A percentile compares a stretch with the other conserved stretches of the same genome.
Evolutionary conservation across 2,329 filamentous ascomycete species (phyloP).

Genomic region (Ophiostoma piceae): DNA sequence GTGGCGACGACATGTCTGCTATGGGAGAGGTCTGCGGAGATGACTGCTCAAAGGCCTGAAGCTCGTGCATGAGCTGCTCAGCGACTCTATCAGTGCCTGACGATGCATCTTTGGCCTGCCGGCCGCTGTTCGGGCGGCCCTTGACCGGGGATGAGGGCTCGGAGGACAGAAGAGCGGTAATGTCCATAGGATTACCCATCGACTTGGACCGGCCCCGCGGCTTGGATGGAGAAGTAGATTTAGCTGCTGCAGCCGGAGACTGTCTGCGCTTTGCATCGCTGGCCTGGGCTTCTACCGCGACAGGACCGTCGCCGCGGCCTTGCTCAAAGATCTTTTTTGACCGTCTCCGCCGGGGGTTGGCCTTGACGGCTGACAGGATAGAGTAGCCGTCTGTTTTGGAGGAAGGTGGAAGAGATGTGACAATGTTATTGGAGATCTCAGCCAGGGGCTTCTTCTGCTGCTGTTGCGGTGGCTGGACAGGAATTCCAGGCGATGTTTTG

Average conservation of each 20-base stretch:
- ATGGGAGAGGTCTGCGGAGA: not conserved
- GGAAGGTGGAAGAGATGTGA: no score
- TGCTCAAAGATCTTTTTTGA: constrained; percentile 24
- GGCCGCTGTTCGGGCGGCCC: not conserved
- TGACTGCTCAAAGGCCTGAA: not conserved
- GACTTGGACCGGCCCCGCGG: constrained; percentile 18
- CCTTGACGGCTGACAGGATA: constrained; percentile 50
- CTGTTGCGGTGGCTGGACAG: not conserved
- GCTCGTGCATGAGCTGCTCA: constrained; percentile 17
- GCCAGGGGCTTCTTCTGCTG: constrained; percentile 9
- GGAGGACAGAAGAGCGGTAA: not conserved
- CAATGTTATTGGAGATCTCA: constrained; percentile 10
- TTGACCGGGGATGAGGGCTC: not conserved
- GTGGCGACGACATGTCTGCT: not conserved
- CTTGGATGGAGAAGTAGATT: not conserved
- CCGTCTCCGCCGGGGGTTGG: constrained; percentile 33
- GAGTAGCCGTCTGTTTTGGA: constrained; percentile 32
- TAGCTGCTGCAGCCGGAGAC: not conserved
- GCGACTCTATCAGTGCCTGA: constrained; percentile 16
- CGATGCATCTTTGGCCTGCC: not conserved
- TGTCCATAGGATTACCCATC: constrained; percentile 14
- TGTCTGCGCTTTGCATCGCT: not conserved
- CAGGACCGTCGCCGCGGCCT: not conserved
- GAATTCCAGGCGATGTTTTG: not conserved
- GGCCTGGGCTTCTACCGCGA: not conserved